phyloP scores from a whole-genome alignment of 1,284 basidiomycete genomes.

The Puccinia novopanici region DNA sequence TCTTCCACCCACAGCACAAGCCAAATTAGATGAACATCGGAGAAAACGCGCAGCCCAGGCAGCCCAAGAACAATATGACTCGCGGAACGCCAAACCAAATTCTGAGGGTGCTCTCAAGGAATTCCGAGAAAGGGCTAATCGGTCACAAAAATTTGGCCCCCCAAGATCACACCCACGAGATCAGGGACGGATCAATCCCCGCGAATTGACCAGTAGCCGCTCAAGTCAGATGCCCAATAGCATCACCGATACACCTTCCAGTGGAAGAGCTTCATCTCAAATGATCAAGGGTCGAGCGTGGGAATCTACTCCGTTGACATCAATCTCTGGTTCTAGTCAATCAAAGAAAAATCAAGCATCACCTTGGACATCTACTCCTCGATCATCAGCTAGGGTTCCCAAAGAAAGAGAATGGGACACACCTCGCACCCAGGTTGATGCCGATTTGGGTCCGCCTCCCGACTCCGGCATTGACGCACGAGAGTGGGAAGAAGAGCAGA shows the following conservation, averaged over 20 bases:
- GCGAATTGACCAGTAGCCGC: background rate
- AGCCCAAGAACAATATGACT: constrained; percentile 50
- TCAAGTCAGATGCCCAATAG: constrained; percentile 8
- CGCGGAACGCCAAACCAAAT: constrained; percentile 29
- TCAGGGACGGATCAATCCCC: constrained; percentile 42
- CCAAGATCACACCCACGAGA: constrained; percentile 42
- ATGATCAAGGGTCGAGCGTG: constrained; percentile 52
- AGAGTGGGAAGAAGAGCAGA: constrained; percentile 94
- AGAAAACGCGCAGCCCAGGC: constrained; percentile 54
- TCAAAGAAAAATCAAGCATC: constrained; percentile 13
- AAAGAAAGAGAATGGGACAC: constrained; percentile 68
- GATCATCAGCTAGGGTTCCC: constrained; percentile 46
- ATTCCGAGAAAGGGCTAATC: constrained; percentile 56
- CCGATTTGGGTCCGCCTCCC: constrained; percentile 64
- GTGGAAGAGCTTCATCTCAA: constrained; percentile 38
- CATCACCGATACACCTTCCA: constrained; percentile 37
- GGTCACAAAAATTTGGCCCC: constrained; percentile 51
- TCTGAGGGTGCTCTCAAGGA: constrained; percentile 52
- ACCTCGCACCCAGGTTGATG: constrained; percentile 67
- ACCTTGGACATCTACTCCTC: constrained; percentile 54
- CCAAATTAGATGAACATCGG: constrained; percentile 74
- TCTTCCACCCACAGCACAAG: constrained; percentile 72
- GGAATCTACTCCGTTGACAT: constrained; percentile 53
- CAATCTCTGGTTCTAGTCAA: constrained; percentile 47
- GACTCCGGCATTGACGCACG: constrained; percentile 62